These are phyloP conservation scores for Sambucus nigra DNA, from an alignment of 129 eudicot species.

Conservation along the genomic window DNA sequence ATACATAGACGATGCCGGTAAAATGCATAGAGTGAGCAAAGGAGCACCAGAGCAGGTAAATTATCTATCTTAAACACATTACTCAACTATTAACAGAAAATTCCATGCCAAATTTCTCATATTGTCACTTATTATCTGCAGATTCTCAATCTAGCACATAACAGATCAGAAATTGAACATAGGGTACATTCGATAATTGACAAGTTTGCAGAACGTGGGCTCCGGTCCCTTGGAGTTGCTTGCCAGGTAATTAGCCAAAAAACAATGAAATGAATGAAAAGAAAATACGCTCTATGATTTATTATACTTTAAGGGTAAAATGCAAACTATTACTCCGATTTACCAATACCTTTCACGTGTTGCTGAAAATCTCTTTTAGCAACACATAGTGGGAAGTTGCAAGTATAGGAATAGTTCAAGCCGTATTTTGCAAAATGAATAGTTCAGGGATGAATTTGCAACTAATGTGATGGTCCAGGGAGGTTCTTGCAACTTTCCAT, in stretches of 20 bases:
- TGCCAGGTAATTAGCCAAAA: slow-evolving; percentile 41
- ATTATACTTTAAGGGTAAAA: too few species aligned
- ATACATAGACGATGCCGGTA: slow-evolving; percentile 54
- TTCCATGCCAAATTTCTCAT: background rate
- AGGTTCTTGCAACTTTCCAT: too few species aligned
- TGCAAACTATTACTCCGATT: too few species aligned
- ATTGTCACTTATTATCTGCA: slow-evolving; percentile 5
- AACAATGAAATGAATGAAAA: background rate
- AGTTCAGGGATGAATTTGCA: too few species aligned
- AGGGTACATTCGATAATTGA: slow-evolving; percentile 65
- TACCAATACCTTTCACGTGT: too few species aligned
- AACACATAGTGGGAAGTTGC: too few species aligned
- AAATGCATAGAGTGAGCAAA: slow-evolving; percentile 93
- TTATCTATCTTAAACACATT: background rate
- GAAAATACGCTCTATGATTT: too few species aligned
- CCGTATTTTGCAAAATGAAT: too few species aligned
- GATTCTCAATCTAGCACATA: slow-evolving; percentile 80
- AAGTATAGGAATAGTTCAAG: too few species aligned
- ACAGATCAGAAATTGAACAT: slow-evolving; percentile 49
- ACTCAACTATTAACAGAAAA: background rate
- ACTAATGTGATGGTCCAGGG: too few species aligned
- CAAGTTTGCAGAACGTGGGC: slow-evolving; percentile 83
- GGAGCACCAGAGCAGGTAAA: slow-evolving; percentile 96
- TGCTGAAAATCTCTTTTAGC: too few species aligned
- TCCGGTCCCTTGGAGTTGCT: slow-evolving; percentile 83